These are phyloP conservation scores for Incumbomyces lentus DNA, from an alignment of 2,329 filamentous ascomycete species.

Conservation along the genomic window DNA sequence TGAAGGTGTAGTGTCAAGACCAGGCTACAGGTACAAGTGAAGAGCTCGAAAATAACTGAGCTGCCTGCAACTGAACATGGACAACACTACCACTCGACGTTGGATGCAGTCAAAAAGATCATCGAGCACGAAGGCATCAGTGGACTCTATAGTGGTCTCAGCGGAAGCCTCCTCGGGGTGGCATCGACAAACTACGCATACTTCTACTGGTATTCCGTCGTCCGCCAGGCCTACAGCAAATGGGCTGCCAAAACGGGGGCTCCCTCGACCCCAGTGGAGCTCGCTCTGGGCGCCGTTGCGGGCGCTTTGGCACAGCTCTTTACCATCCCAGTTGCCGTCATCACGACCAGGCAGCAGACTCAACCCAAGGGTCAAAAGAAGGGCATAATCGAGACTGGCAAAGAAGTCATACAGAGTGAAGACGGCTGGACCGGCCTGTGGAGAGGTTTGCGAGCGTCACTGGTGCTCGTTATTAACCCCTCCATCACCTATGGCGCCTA, in stretches of 20 bases:
- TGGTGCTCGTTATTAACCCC: conserved; percentile 91
- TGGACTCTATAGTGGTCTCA: conserved; percentile 83
- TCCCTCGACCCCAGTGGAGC: conserved; percentile 70
- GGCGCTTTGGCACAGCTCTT: conserved; percentile 89
- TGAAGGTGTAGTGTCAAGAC: conserved; percentile 68
- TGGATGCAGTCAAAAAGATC: conserved; percentile 83
- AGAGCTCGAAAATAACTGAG: conserved; percentile 41
- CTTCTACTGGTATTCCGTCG: conserved; percentile 96
- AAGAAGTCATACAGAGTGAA: conserved; percentile 79
- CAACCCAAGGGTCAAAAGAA: conserved; percentile 76
- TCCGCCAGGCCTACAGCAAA: conserved; percentile 65
- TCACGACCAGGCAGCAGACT: conserved; percentile 93
- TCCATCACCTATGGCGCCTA: conserved; percentile 97
- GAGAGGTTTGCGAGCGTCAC: conserved; percentile 89
- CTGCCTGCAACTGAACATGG: conserved; percentile 39
- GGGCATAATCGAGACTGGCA: conserved; percentile 74
- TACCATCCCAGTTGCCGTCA: conserved; percentile 89
- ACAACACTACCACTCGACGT: conserved; percentile 72
- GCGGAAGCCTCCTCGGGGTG: conserved; percentile 77
- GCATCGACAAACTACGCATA: conserved; percentile 98
- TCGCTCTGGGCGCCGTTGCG: conserved; percentile 74
- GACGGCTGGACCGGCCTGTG: conserved; percentile 84
- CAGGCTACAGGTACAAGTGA: conserved; percentile 87
- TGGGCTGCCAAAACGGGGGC: conserved; percentile 32
- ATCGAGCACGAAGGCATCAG: conserved; percentile 64